phyloP scores from a whole-genome alignment of 257 asterid genomes.

The Gentiana straminea region DNA sequence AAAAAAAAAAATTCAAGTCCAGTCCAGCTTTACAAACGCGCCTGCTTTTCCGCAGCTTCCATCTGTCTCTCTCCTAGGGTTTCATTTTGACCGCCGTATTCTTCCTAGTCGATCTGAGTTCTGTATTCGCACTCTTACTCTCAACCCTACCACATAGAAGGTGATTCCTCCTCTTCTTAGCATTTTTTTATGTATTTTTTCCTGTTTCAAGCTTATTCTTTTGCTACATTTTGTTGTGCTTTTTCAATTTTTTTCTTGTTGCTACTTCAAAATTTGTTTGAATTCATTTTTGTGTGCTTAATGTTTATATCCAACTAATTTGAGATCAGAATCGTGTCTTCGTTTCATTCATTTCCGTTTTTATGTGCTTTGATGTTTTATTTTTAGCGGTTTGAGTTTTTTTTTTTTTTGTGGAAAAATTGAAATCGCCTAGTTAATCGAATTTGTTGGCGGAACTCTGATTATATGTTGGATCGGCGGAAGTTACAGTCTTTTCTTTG shows the following conservation, averaged over 20 bases:
- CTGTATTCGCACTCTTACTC: conserved; percentile 10
- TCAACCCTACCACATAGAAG: conserved; percentile 1
- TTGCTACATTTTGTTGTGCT: conserved; percentile 11
- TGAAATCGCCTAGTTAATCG: background rate
- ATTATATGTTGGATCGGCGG: conserved; percentile 5
- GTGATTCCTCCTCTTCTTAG: conserved; percentile 6
- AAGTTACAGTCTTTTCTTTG: background rate
- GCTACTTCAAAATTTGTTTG: background rate
- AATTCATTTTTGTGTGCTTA: no score
- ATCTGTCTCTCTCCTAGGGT: conserved; percentile 27
- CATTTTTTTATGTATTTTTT: background rate
- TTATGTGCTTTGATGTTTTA: background rate
- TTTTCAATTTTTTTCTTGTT: background rate
- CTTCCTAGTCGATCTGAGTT: conserved; percentile 19
- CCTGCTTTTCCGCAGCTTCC: conserved; percentile 3
- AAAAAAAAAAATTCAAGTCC: conserved; percentile 23
- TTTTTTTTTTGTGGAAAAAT: background rate
- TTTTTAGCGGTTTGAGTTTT: background rate
- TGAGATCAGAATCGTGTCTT: background rate
- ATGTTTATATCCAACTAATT: no score
- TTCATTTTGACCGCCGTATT: conserved; percentile 30
- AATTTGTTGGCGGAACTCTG: background rate
- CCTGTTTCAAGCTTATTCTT: background rate
- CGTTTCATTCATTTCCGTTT: background rate
- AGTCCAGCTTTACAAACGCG: conserved; percentile 24